A percentile compares a stretch with the other conserved stretches of the same genome.
Evolutionary conservation across 495 filamentous ascomycete species (phyloP).

Genomic region (Rhypophila decipiens): DNA sequence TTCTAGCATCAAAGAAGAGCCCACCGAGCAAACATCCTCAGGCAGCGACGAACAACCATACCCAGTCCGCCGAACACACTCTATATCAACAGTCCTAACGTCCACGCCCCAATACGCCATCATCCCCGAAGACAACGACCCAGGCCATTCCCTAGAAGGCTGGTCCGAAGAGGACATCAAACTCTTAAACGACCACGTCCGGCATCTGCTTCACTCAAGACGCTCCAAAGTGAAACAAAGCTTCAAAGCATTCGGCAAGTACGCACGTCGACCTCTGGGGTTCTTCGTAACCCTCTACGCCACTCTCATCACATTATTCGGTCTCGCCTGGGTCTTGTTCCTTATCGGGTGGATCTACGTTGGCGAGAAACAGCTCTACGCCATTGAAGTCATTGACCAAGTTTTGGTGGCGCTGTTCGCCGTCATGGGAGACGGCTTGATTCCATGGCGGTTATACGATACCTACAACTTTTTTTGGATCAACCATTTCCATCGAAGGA

Average conservation of each 20-base stretch:
- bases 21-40: slow-evolving; percentile 1
- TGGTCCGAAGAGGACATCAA: slow-evolving; percentile 65
- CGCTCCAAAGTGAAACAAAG: slow-evolving; percentile 67
- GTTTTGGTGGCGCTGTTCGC: slow-evolving; percentile 72
- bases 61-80: slow-evolving; percentile 19
- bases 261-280: slow-evolving; percentile 64
- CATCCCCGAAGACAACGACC: slow-evolving; percentile 56
- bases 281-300: slow-evolving; percentile 74
- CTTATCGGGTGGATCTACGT: slow-evolving; percentile 83
- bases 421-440: slow-evolving; percentile 69
- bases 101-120: slow-evolving; percentile 46
- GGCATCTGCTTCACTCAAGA: slow-evolving; percentile 75
- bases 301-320: slow-evolving; percentile 73
- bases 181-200: slow-evolving; percentile 71
- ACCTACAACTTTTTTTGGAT: slow-evolving; percentile 79
- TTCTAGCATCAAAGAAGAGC: slow-evolving; percentile 1
- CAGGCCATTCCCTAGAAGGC: slow-evolving; percentile 57
- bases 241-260: slow-evolving; percentile 70
- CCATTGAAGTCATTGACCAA: slow-evolving; percentile 71
- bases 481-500: slow-evolving; percentile 53
- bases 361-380: slow-evolving; percentile 60
- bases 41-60: neutral
- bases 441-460: slow-evolving; percentile 68
- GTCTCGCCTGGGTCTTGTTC: slow-evolving; percentile 77
- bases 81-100: slow-evolving; percentile 39